A percentile compares a stretch with the other conserved stretches of the same genome.
Conservation (phyloP, 2,329 filamentous ascomycete genomes). For the Cladosporium sp. region DNA sequence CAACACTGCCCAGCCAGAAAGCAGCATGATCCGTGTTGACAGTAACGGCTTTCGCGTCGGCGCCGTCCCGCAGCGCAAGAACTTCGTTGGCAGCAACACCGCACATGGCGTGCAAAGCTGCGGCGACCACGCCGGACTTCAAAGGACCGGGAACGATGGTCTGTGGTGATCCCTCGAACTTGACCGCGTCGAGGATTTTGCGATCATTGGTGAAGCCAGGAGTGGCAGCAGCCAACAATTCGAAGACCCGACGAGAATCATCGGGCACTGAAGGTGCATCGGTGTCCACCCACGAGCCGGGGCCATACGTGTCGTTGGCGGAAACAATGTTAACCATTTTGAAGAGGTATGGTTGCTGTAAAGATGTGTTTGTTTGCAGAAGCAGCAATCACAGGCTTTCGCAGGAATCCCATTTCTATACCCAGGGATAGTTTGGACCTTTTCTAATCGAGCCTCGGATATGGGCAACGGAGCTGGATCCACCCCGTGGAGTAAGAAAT, state of each 20-base stretch:
- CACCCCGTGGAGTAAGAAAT: background rate
- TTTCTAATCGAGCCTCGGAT: background rate
- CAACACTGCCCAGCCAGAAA: slow-evolving; percentile 38
- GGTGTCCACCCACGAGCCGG: slow-evolving; percentile 39
- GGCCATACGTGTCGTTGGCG: slow-evolving; percentile 31
- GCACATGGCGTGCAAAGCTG: slow-evolving; percentile 43
- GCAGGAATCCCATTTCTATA: background rate
- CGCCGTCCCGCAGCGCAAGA: slow-evolving; percentile 25
- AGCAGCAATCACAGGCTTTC: background rate
- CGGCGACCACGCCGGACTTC: slow-evolving; percentile 40
- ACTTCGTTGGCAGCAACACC: slow-evolving; percentile 41
- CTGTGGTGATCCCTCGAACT: slow-evolving; percentile 37
- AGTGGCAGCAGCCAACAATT: slow-evolving; percentile 34
- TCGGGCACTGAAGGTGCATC: slow-evolving; percentile 35
- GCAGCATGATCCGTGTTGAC: slow-evolving; percentile 47
- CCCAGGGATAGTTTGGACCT: background rate
- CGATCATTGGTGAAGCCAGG: slow-evolving; percentile 39
- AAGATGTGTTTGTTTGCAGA: background rate
- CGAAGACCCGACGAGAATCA: slow-evolving; percentile 37
- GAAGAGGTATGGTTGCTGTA: background rate
- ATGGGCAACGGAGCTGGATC: background rate
- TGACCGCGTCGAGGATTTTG: slow-evolving; percentile 31
- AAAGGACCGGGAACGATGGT: slow-evolving; percentile 43
- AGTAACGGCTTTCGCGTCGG: slow-evolving; percentile 28
- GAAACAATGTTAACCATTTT: background rate